Evolutionary conservation across 1,139 yeast genomes (phyloP).

Genomic region (Debaryomycetaceae sp.): DNA sequence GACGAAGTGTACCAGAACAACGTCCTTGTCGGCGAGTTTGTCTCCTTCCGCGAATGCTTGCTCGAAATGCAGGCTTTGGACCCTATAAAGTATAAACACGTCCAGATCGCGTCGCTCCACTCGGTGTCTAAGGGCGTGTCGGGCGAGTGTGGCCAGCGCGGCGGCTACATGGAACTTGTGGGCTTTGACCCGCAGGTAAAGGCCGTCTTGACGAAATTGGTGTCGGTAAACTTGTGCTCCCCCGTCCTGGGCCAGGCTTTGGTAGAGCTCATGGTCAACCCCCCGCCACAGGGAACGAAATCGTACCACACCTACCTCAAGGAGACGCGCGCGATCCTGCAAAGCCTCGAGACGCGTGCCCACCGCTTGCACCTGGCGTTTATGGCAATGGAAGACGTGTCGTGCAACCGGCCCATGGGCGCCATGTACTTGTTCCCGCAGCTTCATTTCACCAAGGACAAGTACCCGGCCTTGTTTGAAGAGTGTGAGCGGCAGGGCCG

Average conservation of each 20-base stretch:
- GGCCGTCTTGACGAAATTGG: conserved; percentile 68
- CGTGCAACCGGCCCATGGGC: conserved; percentile 85
- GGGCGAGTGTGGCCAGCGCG: conserved; percentile 99
- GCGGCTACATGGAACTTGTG: conserved; percentile 92
- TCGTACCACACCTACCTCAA: conserved; percentile 56
- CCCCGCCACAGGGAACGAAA: conserved; percentile 68
- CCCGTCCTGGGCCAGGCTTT: conserved; percentile 91
- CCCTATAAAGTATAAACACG: conserved; percentile 49
- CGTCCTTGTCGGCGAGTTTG: conserved; percentile 56
- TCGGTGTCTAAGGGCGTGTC: conserved; percentile 94
- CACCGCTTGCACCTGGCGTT: conserved; percentile 58
- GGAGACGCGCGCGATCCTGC: conserved; percentile 54
- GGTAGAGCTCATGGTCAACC: conserved; percentile 86
- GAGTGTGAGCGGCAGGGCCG: conserved; percentile 46
- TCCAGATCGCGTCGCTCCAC: conserved; percentile 87
- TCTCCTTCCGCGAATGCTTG: conserved; percentile 60
- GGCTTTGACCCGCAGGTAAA: conserved; percentile 67
- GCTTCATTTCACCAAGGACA: conserved; percentile 43
- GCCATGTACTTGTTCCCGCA: conserved; percentile 96
- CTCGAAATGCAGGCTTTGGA: conserved; percentile 45
- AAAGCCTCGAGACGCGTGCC: conserved; percentile 56
- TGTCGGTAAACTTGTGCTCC: conserved; percentile 85
- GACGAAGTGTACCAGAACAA: conserved; percentile 97
- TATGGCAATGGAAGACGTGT: conserved; percentile 62
- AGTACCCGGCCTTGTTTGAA: conserved; percentile 41